phyloP scores from a whole-genome alignment of 371 early-diverging fungal species.

The Syncephalastrum racemosum region DNA sequence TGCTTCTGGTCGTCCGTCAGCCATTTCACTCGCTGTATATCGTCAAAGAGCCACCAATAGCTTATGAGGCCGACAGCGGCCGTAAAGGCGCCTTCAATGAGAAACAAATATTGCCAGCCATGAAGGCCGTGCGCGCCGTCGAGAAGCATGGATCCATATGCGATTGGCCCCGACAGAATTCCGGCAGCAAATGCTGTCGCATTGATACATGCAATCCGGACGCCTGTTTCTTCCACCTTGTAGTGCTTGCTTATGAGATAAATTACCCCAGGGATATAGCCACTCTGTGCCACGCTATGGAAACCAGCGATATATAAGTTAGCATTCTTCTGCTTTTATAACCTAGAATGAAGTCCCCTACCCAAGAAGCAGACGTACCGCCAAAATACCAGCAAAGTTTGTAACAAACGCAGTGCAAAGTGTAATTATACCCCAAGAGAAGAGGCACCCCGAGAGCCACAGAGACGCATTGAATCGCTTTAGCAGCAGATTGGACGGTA shows the following conservation, averaged over 20 bases:
- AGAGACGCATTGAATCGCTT: constrained; percentile 24
- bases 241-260: constrained; percentile 29
- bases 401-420: constrained; percentile 26
- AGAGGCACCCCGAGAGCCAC: constrained; percentile 32
- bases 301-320: background rate
- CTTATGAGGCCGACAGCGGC: constrained; percentile 19
- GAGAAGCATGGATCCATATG: constrained; percentile 22
- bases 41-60: constrained; percentile 26
- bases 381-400: constrained; percentile 20
- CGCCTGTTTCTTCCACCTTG: constrained; percentile 24
- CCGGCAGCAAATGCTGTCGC: constrained; percentile 28
- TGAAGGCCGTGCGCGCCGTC: constrained; percentile 26
- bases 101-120: constrained; percentile 39
- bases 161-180: constrained; percentile 27
- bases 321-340: too few relatives aligned
- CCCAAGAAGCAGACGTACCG: constrained; percentile 31
- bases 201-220: constrained; percentile 27
- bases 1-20: constrained; percentile 28
- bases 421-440: constrained; percentile 35
- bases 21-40: constrained; percentile 28
- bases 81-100: constrained; percentile 29
- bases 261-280: constrained; percentile 35
- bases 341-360: constrained; percentile 10
- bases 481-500: constrained; percentile 34
- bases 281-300: constrained; percentile 31